Base-by-base conservation (phyloP, 495 filamentous ascomycete genomes). In the Sordaria brevicollis region DNA sequence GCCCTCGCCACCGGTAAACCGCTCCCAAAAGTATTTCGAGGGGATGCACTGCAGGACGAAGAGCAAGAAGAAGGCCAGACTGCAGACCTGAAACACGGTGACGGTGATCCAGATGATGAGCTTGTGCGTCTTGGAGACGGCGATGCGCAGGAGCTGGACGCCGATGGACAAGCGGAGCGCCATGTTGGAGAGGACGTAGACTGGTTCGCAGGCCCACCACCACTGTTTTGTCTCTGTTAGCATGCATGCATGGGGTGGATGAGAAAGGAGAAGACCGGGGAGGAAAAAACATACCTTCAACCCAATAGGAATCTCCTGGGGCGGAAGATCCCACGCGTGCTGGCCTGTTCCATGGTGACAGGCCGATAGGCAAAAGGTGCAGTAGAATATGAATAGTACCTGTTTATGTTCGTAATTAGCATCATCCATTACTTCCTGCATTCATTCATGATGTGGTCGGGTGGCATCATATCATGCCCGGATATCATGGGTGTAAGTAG, bases 41-140 rank as follows among this genome's bases (percentile, higher is more conserved):
- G 81, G 81, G 49, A 72, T 29, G 71, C 84, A 86, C 68, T 86
- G 83, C 35, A 86, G 76, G 49, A 82, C 43, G 70, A 79, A 75
- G 65, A 83, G 65, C 54, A 85, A 76, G 71, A 83, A 79, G 75
- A 77, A 85, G 36, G 68, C 72, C 8, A 68, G 17, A 57, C 78
- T 72, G 38, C 77, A 81, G 68, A 82, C 6, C 13, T 75, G 71
- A 1, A 78, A 74, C 4, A 76, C 68, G 13, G 54, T 25, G 36
- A 80, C 74, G 1, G 76, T 65, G 0, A 71, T 37, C 38, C 73
- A 73, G 67, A 85, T 79, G 66, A 81, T 79, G 70, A 74, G 71
- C 38, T 77, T 76, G 68, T 86, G 83, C 11, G 73, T n/a, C n/a
- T 65, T 71, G 15, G 73, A 67, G 17, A 81, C 73, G 31, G 81